Conservation (phyloP, 768 basidiomycete species). For the Xerocomellus intermedius region DNA sequence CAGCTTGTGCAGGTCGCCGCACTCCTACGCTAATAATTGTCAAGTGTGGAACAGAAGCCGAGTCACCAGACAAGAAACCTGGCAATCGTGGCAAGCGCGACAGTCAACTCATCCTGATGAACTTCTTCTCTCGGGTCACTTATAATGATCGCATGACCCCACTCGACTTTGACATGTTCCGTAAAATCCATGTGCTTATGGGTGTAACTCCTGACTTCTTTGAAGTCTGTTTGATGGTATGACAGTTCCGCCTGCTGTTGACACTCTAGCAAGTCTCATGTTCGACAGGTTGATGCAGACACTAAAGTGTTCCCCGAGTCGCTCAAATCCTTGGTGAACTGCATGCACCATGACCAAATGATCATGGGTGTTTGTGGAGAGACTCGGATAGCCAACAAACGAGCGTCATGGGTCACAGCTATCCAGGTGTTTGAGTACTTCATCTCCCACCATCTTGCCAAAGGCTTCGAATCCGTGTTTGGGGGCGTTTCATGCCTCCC, state of each 20-base stretch:
- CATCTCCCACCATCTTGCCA: conserved; percentile 97
- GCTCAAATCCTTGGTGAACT: conserved; percentile 88
- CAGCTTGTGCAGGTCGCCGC: conserved; percentile 80
- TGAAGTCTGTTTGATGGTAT: conserved; percentile 94
- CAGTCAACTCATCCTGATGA: conserved; percentile 98
- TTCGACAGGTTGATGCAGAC: conserved; percentile 89
- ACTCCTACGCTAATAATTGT: conserved; percentile 94
- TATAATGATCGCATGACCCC: conserved; percentile 99
- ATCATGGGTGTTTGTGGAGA: conserved; percentile 99
- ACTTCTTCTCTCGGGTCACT: conserved; percentile 98
- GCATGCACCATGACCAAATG: conserved; percentile 98
- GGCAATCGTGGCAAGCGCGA: conserved; percentile 99
- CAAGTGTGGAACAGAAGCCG: conserved; percentile 91
- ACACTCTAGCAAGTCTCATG: conserved; percentile 9
- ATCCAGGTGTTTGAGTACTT: conserved; percentile 99
- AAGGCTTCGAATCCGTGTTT: conserved; percentile 98
- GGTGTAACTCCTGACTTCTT: conserved; percentile 99
- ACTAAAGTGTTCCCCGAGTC: conserved; percentile 94
- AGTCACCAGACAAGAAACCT: conserved; percentile 87
- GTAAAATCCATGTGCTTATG: conserved; percentile 94
- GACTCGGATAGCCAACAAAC: conserved; percentile 98
- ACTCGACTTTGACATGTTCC: conserved; percentile 96
- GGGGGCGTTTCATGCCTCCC: conserved; percentile 99
- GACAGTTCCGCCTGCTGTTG: conserved; percentile 26
- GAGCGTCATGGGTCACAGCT: conserved; percentile 95